Evolutionary conservation across 2,329 filamentous ascomycete species (phyloP), one percentile per base, ranked within the genome.

Genomic region (Trichoderma simmonsii): DNA sequence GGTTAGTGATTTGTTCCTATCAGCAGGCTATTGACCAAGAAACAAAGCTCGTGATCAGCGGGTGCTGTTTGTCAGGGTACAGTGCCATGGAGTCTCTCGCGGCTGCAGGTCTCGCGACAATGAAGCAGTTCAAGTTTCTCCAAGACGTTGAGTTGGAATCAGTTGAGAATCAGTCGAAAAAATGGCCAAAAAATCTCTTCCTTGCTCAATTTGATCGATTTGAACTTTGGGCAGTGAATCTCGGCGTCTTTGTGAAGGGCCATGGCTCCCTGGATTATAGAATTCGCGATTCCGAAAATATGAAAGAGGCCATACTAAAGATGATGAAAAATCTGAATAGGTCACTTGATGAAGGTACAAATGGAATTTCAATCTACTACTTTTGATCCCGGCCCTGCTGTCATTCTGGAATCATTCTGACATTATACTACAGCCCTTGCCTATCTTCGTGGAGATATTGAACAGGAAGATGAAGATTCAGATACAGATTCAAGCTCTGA

Each of bases 151-250:
- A 66, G 18, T 8, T n/a, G 2, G 7, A 14, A 12, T 21, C 26
- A 21, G 6, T 3, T n/a, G n/a, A n/a, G n/a, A n/a, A n/a, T n/a
- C n/a, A n/a, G n/a, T n/a, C n/a, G n/a, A n/a, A n/a, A n/a, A n/a
- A n/a, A n/a, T n/a, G n/a, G n/a, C n/a, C n/a, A n/a, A n/a, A n/a
- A n/a, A n/a, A n/a, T n/a, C n/a, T n/a, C 5, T 66, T 71, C n/a
- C 34, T 26, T 34, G 56, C 34, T 12, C 51, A 71, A 18, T 43
- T 43, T 6, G 70, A 71, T 15, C 63, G 70, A 21, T 71, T 71
- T 26, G 63, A 68, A 51, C 70, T 71, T 7, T 71, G 70, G 70
- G 70, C 56, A 14, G 63, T 71, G 18, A 71, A 71, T n/a, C 70
- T 71, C n/a, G 70, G 70, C 5, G 36, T 71, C 4, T 68, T 69